Conservation (phyloP, 129 eudicot genomes). For the Flaveria robusta region DNA sequence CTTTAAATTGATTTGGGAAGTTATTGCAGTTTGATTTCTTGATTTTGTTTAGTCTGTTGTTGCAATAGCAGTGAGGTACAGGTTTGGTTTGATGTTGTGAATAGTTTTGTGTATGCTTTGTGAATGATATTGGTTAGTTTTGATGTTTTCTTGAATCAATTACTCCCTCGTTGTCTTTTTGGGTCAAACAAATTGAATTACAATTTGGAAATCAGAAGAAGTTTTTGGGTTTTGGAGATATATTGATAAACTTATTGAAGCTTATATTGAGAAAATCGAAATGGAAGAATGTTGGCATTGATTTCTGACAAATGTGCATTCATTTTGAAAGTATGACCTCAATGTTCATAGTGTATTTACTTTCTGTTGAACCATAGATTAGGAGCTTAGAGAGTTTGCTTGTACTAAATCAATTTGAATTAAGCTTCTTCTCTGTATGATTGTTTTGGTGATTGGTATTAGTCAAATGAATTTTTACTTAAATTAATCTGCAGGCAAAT, state of each 20-base stretch:
- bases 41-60: background rate
- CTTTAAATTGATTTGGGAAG: background rate
- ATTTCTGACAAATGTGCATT: conserved; percentile 1
- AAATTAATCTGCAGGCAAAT: background rate
- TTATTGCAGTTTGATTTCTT: conserved; percentile 1
- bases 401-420: background rate
- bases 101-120: too few relatives aligned
- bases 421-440: background rate
- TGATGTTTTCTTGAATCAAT: too few relatives aligned
- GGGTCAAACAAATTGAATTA: too few relatives aligned
- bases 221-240: background rate
- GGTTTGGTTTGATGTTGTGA: background rate
- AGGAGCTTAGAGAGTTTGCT: background rate
- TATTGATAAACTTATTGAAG: background rate
- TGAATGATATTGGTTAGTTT: too few relatives aligned
- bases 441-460: too few relatives aligned
- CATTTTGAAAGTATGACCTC: background rate
- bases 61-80: background rate
- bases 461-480: too few relatives aligned
- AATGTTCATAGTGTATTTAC: background rate
- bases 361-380: background rate
- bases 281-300: background rate
- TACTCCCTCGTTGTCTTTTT: too few relatives aligned
- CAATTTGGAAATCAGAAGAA: too few relatives aligned
- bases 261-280: background rate